Percentiles rank a stretch among this genome's conserved stretches.
These are phyloP conservation scores for Tolypocladium inflatum DNA, from an alignment of 2,329 filamentous ascomycete species.

Conservation along the genomic window DNA sequence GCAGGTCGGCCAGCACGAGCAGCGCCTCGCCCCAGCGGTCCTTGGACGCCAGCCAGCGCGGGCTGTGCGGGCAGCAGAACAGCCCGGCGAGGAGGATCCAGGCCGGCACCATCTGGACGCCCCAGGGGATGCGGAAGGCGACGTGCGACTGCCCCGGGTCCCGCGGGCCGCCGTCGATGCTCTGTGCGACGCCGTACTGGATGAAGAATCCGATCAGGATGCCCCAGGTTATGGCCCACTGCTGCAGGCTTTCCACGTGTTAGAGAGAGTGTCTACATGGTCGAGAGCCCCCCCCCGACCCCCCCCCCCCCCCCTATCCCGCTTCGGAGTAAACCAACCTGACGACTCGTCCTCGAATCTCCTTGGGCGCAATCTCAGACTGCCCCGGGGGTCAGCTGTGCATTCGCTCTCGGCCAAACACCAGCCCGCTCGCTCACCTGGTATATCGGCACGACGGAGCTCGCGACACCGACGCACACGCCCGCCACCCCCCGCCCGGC, in stretches of 20 bases:
- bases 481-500: constrained; percentile 64
- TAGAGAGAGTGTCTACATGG: background rate
- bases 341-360: constrained; percentile 50
- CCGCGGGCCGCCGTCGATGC: constrained; percentile 37
- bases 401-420: no score
- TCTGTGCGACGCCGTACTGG: constrained; percentile 51
- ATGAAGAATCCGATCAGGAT: constrained; percentile 60
- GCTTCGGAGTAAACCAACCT: constrained; percentile 6
- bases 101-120: constrained; percentile 47
- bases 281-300: no score
- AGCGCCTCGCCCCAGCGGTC: constrained; percentile 59
- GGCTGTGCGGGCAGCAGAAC: constrained; percentile 54
- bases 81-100: constrained; percentile 44
- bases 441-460: constrained; percentile 61
- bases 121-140: constrained; percentile 54
- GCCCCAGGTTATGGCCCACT: constrained; percentile 64
- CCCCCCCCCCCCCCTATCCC: no score
- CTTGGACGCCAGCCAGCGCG: constrained; percentile 60
- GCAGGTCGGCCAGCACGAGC: constrained; percentile 46
- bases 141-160: constrained; percentile 39
- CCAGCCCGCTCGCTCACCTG: constrained; percentile 27
- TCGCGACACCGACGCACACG: constrained; percentile 64
- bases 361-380: constrained; percentile 52
- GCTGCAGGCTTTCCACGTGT: constrained; percentile 36
- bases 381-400: no score